Evolutionary conservation across 1,284 basidiomycete species (phyloP).

Genomic region (Rhodotorula sp.): DNA sequence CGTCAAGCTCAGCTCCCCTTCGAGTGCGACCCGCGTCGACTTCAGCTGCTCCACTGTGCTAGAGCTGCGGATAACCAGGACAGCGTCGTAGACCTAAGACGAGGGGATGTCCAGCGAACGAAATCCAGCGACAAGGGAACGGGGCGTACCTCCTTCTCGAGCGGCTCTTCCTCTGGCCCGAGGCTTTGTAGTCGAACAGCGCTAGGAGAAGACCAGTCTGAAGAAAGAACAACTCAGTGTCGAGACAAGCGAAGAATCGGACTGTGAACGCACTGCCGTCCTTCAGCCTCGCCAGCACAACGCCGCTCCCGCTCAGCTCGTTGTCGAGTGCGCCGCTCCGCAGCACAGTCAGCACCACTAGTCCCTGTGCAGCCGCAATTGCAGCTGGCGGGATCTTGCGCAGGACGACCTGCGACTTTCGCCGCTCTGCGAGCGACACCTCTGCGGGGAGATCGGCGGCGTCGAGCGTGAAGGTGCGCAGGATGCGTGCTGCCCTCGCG

Average conservation of each 20-base stretch:
- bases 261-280: slow-evolving; percentile 42
- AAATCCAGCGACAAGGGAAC: background rate
- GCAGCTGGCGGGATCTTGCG: slow-evolving; percentile 47
- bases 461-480: slow-evolving; percentile 35
- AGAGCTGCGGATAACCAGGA: slow-evolving; percentile 49
- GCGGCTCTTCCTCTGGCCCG: slow-evolving; percentile 37
- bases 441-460: slow-evolving; percentile 28
- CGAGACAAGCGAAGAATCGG: slow-evolving; percentile 36
- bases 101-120: background rate
- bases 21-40: slow-evolving; percentile 38
- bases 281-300: slow-evolving; percentile 47
- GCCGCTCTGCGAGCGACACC: slow-evolving; percentile 15
- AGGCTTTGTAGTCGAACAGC: slow-evolving; percentile 49
- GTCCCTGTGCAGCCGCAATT: slow-evolving; percentile 19
- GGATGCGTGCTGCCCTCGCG: slow-evolving; percentile 32
- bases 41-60: slow-evolving; percentile 40
- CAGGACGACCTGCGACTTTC: slow-evolving; percentile 49
- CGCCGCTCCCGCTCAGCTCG: slow-evolving; percentile 46
- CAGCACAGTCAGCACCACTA: slow-evolving; percentile 50
- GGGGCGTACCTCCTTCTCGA: slow-evolving; percentile 46
- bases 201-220: slow-evolving; percentile 48
- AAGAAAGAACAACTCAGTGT: slow-evolving; percentile 22
- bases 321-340: slow-evolving; percentile 45
- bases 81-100: slow-evolving; percentile 49
- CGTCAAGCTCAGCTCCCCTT: slow-evolving; percentile 42